Conservation (phyloP, 2,329 filamentous ascomycete species). For the Amphichorda felina region DNA sequence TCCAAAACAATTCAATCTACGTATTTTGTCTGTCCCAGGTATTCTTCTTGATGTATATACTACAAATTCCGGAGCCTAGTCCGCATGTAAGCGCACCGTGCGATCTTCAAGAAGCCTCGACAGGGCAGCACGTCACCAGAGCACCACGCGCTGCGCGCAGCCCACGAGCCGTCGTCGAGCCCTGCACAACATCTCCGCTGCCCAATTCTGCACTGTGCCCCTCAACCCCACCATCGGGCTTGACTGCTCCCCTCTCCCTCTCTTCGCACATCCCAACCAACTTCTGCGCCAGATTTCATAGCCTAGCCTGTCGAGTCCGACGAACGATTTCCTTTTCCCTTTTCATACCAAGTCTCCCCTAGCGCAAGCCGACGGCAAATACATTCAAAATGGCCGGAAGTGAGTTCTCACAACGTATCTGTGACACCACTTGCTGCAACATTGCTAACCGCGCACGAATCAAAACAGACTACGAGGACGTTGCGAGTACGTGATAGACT, state of each 20-base stretch:
- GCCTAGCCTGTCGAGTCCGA: slow-evolving; percentile 2
- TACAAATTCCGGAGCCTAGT: too few relatives aligned
- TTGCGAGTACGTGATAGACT: slow-evolving; percentile 34
- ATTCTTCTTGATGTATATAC: too few relatives aligned
- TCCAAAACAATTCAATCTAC: too few relatives aligned
- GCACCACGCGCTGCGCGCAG: neutral
- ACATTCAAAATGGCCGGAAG: slow-evolving; percentile 19
- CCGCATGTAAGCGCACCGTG: too few relatives aligned
- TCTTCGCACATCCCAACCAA: slow-evolving; percentile 2
- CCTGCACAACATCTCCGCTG: slow-evolving; percentile 5
- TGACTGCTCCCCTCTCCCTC: slow-evolving; percentile 7
- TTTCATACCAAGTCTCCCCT: slow-evolving; percentile 1
- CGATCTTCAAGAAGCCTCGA: too few relatives aligned
- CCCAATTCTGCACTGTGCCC: slow-evolving; percentile 23
- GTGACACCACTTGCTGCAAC: too few relatives aligned
- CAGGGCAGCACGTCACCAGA: neutral
- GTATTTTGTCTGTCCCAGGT: too few relatives aligned
- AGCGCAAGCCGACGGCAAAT: slow-evolving; percentile 1
- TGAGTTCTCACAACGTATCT: slow-evolving; percentile 13
- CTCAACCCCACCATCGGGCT: slow-evolving; percentile 20
- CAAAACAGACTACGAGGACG: slow-evolving; percentile 26
- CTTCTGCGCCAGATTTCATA: slow-evolving; percentile 1
- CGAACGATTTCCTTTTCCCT: slow-evolving; percentile 2
- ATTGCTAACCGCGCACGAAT: slow-evolving; percentile 9
- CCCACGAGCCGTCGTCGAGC: too few relatives aligned